Conservation (phyloP, 169 alveolate genomes). For the Ichthyophthirius multifiliis region DNA sequence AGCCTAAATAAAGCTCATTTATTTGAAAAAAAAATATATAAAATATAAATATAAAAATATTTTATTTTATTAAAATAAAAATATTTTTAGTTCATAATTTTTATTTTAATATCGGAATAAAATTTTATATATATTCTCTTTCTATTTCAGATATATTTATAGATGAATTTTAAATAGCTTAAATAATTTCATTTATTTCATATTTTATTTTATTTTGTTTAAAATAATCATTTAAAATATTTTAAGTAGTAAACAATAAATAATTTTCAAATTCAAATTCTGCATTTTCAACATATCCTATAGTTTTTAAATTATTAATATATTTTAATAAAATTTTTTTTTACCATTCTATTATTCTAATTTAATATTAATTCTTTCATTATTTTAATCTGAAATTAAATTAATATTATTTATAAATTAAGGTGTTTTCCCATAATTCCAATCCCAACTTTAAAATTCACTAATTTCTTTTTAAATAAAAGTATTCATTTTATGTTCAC, state of each 20-base stretch:
- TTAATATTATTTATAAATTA: background rate
- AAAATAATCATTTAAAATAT: background rate
- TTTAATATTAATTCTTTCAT: background rate
- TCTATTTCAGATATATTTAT: too few species aligned
- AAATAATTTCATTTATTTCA: background rate
- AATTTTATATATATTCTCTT: too few species aligned
- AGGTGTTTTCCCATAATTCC: conserved; percentile 6
- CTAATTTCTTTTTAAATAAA: background rate
- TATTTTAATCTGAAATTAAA: background rate
- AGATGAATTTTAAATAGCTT: too few species aligned
- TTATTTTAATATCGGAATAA: too few species aligned
- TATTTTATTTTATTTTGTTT: background rate
- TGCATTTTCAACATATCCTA: background rate
- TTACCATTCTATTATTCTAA: background rate
- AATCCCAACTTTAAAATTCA: background rate
- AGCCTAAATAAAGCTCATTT: background rate
- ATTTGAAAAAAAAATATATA: too few species aligned
- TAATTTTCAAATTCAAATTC: background rate
- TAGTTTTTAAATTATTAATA: background rate
- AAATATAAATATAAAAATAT: too few species aligned
- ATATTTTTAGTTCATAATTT: too few species aligned
- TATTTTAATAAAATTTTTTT: too few species aligned
- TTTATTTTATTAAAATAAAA: too few species aligned
- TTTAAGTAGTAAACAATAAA: background rate
- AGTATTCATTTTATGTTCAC: background rate